These are phyloP conservation scores for Apiosordaria backusii DNA, from an alignment of 495 filamentous ascomycete species.

Conservation along the genomic window DNA sequence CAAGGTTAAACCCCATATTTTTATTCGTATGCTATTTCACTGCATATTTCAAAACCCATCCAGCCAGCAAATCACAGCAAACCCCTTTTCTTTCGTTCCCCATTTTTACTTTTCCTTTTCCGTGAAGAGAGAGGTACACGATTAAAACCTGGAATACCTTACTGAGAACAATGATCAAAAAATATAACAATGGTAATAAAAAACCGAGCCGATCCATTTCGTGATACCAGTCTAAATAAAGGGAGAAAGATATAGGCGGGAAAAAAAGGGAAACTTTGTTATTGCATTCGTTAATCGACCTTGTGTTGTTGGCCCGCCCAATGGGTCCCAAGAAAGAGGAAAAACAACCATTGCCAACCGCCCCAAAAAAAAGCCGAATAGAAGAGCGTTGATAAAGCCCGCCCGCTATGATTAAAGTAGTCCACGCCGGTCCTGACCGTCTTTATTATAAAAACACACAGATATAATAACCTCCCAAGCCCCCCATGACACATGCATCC, in stretches of 20 bases:
- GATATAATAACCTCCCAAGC: not conserved
- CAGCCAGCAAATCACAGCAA: not conserved
- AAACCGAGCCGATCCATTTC: not conserved
- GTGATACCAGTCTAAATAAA: slow-evolving; percentile 3
- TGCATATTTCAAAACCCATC: not conserved
- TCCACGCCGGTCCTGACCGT: slow-evolving; percentile 28
- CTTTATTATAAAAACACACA: slow-evolving; percentile 28
- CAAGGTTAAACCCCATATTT: not conserved
- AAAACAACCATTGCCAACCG: not conserved
- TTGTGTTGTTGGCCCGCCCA: not conserved
- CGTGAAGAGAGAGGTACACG: not conserved
- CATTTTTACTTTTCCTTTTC: not conserved
- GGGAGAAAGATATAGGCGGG: not conserved
- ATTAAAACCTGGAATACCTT: not conserved
- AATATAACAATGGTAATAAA: not conserved
- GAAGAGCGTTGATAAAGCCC: slow-evolving; percentile 9
- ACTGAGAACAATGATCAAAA: no score
- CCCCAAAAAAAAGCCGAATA: not conserved
- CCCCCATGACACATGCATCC: slow-evolving; percentile 1
- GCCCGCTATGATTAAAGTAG: slow-evolving; percentile 25
- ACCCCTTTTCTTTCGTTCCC: not conserved
- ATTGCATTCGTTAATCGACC: not conserved
- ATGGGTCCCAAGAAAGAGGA: not conserved
- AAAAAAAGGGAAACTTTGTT: not conserved
- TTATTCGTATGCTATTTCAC: not conserved